phyloP scores from a whole-genome alignment of 495 filamentous ascomycete species.

The Massariosphaeria phaeospora region DNA sequence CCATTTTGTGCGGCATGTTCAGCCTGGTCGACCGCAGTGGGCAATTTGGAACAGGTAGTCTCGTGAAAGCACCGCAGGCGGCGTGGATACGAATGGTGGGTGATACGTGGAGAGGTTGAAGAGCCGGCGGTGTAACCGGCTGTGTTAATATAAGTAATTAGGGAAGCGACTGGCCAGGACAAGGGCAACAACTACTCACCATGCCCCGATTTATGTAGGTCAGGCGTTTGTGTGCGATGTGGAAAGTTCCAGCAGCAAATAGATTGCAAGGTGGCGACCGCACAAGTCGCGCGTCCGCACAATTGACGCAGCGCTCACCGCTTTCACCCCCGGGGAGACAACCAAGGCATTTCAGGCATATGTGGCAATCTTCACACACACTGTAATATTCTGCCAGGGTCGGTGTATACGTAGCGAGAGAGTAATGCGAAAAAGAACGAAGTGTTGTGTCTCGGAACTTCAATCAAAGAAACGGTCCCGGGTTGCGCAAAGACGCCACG shows the following conservation, averaged over 20 bases:
- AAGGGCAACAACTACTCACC: neutral
- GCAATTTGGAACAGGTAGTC: neutral
- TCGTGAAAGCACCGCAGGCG: no score
- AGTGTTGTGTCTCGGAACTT: no score
- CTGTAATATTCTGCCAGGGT: no score
- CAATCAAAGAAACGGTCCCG: no score
- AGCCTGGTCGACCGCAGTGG: neutral
- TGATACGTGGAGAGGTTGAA: constrained; percentile 12
- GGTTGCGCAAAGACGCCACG: no score
- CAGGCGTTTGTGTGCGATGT: neutral
- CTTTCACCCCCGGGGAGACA: no score
- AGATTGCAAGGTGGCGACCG: constrained; percentile 1
- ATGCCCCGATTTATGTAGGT: neutral
- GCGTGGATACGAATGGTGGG: constrained; percentile 3
- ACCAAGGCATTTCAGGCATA: no score
- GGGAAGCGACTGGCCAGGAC: neutral
- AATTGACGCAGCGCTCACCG: constrained; percentile 2
- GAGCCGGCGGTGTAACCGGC: constrained; percentile 12
- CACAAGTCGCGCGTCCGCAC: constrained; percentile 13
- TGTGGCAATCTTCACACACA: no score
- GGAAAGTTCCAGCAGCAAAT: neutral
- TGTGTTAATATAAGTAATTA: constrained; percentile 16
- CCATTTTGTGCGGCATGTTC: neutral
- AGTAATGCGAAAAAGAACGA: no score
- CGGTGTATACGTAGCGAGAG: no score